These are phyloP conservation scores for Lepraria neglecta DNA, from an alignment of 495 filamentous ascomycete genomes.

Conservation along the genomic window DNA sequence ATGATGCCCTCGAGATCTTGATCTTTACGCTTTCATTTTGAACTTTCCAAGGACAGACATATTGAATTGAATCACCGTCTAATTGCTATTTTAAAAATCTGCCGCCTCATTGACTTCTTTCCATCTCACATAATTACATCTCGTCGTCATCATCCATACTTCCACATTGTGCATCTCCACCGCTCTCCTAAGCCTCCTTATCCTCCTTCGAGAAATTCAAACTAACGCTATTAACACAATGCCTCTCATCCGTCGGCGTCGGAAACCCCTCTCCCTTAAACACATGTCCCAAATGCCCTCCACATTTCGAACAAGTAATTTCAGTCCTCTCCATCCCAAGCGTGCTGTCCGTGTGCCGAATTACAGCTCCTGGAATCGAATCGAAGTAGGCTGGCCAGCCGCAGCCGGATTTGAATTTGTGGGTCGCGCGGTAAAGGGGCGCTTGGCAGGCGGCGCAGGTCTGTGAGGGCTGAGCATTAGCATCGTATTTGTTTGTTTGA, in stretches of 20 bases:
- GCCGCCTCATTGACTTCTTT: too few species aligned
- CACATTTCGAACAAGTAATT: conserved; percentile 89
- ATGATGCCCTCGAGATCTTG: too few species aligned
- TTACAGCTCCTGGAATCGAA: conserved; percentile 82
- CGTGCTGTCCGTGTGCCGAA: conserved; percentile 63
- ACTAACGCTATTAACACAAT: conserved; percentile 94
- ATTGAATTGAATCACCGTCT: too few species aligned
- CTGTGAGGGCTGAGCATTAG: conserved; percentile 39
- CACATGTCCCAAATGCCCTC: conserved; percentile 92
- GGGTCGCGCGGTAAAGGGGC: conserved; percentile 79
- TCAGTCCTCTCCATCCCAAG: conserved; percentile 85
- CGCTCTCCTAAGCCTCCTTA: neutral
- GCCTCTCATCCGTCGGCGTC: conserved; percentile 90
- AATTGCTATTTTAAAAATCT: too few species aligned
- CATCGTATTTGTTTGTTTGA: too few species aligned
- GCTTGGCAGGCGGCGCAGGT: conserved; percentile 78
- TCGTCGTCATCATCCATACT: neutral
- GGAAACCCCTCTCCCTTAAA: conserved; percentile 92
- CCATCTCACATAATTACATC: neutral
- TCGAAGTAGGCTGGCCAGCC: conserved; percentile 99
- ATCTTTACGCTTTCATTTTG: neutral
- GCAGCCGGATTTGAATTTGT: conserved; percentile 94
- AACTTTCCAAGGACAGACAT: too few species aligned
- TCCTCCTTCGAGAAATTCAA: conserved; percentile 70
- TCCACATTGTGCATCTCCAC: neutral